These are phyloP conservation scores for Brassica juncea DNA, from an alignment of 345 rosid species.

Conservation along the genomic window DNA sequence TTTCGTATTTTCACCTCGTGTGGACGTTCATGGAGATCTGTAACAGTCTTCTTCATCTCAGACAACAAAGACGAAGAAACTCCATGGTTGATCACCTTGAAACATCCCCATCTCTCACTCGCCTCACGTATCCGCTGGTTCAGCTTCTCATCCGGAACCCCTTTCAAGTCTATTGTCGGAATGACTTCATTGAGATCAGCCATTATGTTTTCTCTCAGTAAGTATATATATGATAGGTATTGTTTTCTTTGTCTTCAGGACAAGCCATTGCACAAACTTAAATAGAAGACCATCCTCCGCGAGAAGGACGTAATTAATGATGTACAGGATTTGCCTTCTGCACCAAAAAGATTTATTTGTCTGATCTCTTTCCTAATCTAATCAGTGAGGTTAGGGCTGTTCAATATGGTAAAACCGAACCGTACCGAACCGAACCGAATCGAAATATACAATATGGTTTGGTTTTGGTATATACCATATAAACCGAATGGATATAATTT, in stretches of 20 bases:
- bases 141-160: conserved; percentile 36
- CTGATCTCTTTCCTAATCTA: neutral
- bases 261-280: neutral
- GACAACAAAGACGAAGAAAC: conserved; percentile 48
- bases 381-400: neutral
- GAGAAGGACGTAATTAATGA: neutral
- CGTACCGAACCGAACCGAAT: too few relatives aligned
- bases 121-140: conserved; percentile 50
- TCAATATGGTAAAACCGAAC: too few relatives aligned
- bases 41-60: conserved; percentile 64
- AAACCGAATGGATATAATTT: too few relatives aligned
- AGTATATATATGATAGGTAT: neutral
- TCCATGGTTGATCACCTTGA: conserved; percentile 65
- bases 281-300: neutral
- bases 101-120: conserved; percentile 75
- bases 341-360: neutral
- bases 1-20: conserved; percentile 54
- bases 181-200: conserved; percentile 20
- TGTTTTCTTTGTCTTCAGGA: neutral
- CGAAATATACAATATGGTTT: too few relatives aligned
- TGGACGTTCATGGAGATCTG: conserved; percentile 65
- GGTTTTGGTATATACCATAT: too few relatives aligned
- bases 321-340: neutral
- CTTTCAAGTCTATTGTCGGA: conserved; percentile 54
- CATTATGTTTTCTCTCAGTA: neutral